These are phyloP conservation scores for Beauveria asiatica DNA, from an alignment of 2,329 filamentous ascomycete species.

Conservation along the genomic window DNA sequence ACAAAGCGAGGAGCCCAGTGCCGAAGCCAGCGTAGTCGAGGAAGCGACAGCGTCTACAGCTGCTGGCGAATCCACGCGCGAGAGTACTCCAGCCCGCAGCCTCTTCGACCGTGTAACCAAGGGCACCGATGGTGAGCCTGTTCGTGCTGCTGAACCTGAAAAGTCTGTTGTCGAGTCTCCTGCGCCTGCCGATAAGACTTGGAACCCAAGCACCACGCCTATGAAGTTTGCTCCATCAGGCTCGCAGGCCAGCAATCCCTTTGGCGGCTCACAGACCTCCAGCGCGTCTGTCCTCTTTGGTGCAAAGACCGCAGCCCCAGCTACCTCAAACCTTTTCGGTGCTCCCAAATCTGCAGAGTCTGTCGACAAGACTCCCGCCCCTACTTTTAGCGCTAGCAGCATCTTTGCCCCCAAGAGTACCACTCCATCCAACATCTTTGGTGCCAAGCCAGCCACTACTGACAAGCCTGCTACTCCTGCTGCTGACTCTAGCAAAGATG, in stretches of 20 bases:
- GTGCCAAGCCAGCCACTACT: constrained; percentile 23
- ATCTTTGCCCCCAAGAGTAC: constrained; percentile 30
- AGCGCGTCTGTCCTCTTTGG: constrained; percentile 15
- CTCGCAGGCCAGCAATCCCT: constrained; percentile 22
- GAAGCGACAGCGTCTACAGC: constrained; percentile 25
- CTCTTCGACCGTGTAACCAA: constrained; percentile 48
- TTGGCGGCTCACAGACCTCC: constrained; percentile 17
- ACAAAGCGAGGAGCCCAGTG: constrained; percentile 35
- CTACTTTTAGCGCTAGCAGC: constrained; percentile 20
- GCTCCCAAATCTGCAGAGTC: not conserved
- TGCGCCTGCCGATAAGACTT: constrained; percentile 30
- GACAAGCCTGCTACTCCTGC: constrained; percentile 14
- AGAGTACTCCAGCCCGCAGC: constrained; percentile 39
- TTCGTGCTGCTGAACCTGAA: constrained; percentile 28
- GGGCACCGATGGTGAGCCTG: constrained; percentile 40
- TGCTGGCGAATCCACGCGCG: constrained; percentile 25
- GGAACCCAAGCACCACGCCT: constrained; percentile 39
- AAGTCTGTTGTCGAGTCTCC: constrained; percentile 14
- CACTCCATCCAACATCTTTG: constrained; percentile 27
- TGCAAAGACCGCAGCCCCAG: not conserved
- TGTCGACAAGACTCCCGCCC: constrained; percentile 13
- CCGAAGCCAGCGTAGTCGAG: constrained; percentile 33
- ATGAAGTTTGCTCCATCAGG: constrained; percentile 43
- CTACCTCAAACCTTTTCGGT: not conserved
- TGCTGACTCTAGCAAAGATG: constrained; percentile 25